Conservation (phyloP, 2,329 filamentous ascomycete genomes). For the Xylaria sp. region DNA sequence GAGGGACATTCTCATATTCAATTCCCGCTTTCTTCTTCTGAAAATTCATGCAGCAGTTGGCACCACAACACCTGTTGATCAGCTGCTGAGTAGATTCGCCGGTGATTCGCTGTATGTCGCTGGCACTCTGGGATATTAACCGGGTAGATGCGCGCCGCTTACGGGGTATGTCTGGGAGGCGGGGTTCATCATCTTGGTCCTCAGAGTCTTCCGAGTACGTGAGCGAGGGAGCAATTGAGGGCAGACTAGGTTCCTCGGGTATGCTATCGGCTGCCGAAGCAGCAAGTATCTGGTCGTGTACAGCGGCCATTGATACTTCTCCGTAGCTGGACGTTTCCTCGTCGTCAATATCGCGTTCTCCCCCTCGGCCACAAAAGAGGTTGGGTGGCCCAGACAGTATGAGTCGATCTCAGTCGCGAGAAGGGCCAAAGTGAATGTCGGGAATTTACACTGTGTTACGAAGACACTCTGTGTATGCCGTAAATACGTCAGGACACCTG, state of each 20-base stretch:
- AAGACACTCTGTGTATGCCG: background rate
- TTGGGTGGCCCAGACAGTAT: background rate
- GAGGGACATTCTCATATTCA: constrained; percentile 62
- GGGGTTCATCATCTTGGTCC: constrained; percentile 65
- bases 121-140: constrained; percentile 71
- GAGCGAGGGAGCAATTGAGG: constrained; percentile 68
- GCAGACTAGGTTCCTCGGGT: constrained; percentile 56
- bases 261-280: constrained; percentile 55
- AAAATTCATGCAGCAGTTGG: constrained; percentile 69
- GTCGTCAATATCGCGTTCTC: constrained; percentile 1
- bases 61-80: constrained; percentile 71
- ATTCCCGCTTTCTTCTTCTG: constrained; percentile 57
- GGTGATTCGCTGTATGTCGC: constrained; percentile 71
- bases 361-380: background rate
- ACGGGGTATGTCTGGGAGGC: constrained; percentile 57
- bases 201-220: constrained; percentile 72
- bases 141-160: constrained; percentile 74
- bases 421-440: background rate
- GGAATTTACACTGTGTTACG: constrained; percentile 13
- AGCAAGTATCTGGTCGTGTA: constrained; percentile 54
- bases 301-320: constrained; percentile 48
- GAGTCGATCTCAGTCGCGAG: background rate
- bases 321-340: background rate
- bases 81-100: constrained; percentile 71
- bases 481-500: background rate